Percentiles rank a stretch among this genome's conserved stretches.
Evolutionary conservation across 2,329 filamentous ascomycete species (phyloP).

Genomic region (Colletotrichum melonis): DNA sequence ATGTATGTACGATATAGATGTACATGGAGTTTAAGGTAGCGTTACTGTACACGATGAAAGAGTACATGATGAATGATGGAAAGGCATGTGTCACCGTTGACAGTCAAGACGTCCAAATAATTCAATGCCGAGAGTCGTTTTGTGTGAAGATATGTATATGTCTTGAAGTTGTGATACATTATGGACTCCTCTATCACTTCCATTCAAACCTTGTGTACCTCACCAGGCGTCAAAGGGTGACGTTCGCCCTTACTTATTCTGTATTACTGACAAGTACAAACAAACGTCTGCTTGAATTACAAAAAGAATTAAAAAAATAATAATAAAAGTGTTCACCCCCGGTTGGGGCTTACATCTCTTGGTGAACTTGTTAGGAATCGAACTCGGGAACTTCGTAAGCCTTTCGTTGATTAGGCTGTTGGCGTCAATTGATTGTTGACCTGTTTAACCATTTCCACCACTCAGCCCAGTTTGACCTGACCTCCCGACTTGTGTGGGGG

Average conservation of each 20-base stretch:
- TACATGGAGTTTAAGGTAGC: constrained; percentile 16
- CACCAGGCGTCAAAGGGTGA: background rate
- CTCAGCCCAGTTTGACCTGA: no score
- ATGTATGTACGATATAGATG: constrained; percentile 31
- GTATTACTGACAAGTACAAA: background rate
- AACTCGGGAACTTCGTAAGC: no score
- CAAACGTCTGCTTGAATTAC: no score
- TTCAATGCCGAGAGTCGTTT: background rate
- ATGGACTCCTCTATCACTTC: no score
- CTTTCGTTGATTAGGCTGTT: no score
- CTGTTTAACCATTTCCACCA: no score
- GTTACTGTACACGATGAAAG: constrained; percentile 19
- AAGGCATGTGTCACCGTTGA: background rate
- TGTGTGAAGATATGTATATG: background rate
- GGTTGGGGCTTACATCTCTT: no score
- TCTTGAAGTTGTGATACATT: background rate
- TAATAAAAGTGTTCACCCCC: no score
- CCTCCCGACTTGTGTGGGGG: no score
- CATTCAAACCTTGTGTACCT: background rate
- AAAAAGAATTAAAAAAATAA: no score
- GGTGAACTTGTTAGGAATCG: no score
- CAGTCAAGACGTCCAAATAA: background rate
- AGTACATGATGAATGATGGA: constrained; percentile 33
- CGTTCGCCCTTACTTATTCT: background rate
- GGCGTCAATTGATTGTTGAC: no score